A percentile compares a stretch with the other conserved stretches of the same genome.
phyloP scores from a whole-genome alignment of 2,329 filamentous ascomycete species.

The Botrytis aclada region DNA sequence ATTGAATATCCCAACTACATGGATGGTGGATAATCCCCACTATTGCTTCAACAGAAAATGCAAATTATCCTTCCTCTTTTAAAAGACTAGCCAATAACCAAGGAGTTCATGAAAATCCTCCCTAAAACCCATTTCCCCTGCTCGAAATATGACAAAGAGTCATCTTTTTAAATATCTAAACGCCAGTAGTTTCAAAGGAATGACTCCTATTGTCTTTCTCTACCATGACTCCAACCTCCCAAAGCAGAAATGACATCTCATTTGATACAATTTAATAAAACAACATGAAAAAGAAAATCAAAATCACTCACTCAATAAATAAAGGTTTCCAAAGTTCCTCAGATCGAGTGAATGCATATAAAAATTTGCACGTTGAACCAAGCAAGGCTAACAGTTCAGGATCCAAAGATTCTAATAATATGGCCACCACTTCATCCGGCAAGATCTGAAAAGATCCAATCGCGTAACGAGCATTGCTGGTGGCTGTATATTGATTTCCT shows the following conservation, averaged over 20 bases:
- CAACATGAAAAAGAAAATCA: neutral
- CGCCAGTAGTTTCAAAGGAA: neutral
- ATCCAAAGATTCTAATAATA: slow-evolving; percentile 74
- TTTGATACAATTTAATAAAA: neutral
- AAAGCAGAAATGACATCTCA: neutral
- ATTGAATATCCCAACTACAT: neutral
- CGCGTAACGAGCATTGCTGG: slow-evolving; percentile 61
- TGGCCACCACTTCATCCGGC: slow-evolving; percentile 77
- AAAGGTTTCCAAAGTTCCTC: slow-evolving; percentile 89
- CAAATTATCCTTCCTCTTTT: neutral
- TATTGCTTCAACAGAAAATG: neutral
- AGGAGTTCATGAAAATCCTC: neutral
- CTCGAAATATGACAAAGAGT: neutral
- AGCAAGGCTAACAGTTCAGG: slow-evolving; percentile 58
- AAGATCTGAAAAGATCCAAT: slow-evolving; percentile 65
- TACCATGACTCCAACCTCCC: neutral
- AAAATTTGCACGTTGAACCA: slow-evolving; percentile 75
- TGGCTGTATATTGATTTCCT: slow-evolving; percentile 73
- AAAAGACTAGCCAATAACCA: neutral
- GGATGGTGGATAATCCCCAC: too few species aligned
- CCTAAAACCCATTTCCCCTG: neutral
- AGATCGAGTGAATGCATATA: slow-evolving; percentile 79
- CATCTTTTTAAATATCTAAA: neutral
- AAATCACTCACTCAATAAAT: slow-evolving; percentile 74
- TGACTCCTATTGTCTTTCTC: neutral